phyloP scores from a whole-genome alignment of 208 protist genomes.

The Trypanosoma caninum region DNA sequence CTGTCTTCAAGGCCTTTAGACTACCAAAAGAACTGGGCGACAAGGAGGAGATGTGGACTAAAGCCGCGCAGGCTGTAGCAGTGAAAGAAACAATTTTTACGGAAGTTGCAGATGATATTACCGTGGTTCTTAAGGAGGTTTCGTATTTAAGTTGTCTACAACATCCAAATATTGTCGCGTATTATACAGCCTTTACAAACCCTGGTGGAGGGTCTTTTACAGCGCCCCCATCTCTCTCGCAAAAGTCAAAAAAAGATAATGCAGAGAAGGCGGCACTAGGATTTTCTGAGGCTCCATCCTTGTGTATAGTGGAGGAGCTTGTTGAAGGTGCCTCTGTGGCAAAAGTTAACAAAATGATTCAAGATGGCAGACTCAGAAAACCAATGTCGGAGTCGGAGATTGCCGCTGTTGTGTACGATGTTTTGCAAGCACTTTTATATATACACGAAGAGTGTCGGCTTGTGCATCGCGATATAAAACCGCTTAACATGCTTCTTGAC shows the following conservation, averaged over 20 bases:
- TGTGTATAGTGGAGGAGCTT: conserved; percentile 48
- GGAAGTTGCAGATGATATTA: conserved; percentile 27
- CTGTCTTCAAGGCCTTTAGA: conserved; percentile 30
- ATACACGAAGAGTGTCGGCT: conserved; percentile 54
- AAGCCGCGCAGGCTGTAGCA: conserved; percentile 13
- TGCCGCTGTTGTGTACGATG: conserved; percentile 45
- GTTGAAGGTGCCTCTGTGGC: conserved; percentile 29
- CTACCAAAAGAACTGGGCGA: conserved; percentile 4
- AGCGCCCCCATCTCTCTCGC: neutral
- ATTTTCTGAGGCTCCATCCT: conserved; percentile 14
- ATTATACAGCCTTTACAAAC: conserved; percentile 30
- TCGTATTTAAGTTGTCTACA: conserved; percentile 31
- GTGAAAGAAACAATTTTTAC: conserved; percentile 30
- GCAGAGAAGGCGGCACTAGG: neutral
- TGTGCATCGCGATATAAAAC: conserved; percentile 64
- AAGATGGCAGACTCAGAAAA: conserved; percentile 4
- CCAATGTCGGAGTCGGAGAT: conserved; percentile 50
- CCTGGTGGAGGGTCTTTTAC: neutral
- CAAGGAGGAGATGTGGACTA: conserved; percentile 16
- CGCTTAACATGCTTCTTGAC: conserved; percentile 55
- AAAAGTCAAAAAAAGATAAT: neutral
- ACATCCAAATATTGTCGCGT: conserved; percentile 25
- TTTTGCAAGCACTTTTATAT: conserved; percentile 56
- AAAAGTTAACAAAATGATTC: conserved; percentile 23
- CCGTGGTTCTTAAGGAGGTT: conserved; percentile 27